A percentile compares a stretch with the other conserved stretches of the same genome.
Conservation (phyloP, 2,329 filamentous ascomycete species). For the Aspergillus vadensis region DNA sequence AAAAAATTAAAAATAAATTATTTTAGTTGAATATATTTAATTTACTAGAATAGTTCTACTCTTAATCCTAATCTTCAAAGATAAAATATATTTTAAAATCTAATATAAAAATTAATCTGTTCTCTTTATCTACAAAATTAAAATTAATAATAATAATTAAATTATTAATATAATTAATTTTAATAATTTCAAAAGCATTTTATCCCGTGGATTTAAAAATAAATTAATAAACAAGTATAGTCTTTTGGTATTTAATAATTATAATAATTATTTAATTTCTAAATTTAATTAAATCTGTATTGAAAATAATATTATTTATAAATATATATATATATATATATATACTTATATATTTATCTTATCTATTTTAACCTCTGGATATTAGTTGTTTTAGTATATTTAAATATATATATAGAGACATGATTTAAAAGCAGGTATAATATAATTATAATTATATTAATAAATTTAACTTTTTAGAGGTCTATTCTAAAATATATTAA, state of each 20-base stretch:
- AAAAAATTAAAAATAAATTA: neutral
- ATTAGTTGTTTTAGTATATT: neutral
- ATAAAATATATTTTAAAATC: neutral
- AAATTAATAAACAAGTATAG: neutral
- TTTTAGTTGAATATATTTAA: too few relatives aligned
- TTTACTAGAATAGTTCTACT: neutral
- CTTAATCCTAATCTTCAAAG: neutral
- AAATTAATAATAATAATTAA: neutral
- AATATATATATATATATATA: neutral
- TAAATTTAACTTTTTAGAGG: neutral
- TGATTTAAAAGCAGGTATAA: neutral
- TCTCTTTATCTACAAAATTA: neutral
- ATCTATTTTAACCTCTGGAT: neutral
- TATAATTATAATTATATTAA: neutral
- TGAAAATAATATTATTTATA: constrained; percentile 1
- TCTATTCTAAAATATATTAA: neutral
- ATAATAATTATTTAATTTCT: neutral
- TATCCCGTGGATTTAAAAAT: neutral
- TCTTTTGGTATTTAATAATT: neutral
- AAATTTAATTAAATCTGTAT: neutral
- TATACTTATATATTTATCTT: neutral
- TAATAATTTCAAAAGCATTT: neutral
- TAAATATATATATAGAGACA: neutral
- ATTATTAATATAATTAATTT: neutral
- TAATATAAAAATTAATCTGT: neutral